These are phyloP conservation scores for Globisporangium alternatum DNA, from an alignment of 352 stramenopile genomes.

Conservation along the genomic window DNA sequence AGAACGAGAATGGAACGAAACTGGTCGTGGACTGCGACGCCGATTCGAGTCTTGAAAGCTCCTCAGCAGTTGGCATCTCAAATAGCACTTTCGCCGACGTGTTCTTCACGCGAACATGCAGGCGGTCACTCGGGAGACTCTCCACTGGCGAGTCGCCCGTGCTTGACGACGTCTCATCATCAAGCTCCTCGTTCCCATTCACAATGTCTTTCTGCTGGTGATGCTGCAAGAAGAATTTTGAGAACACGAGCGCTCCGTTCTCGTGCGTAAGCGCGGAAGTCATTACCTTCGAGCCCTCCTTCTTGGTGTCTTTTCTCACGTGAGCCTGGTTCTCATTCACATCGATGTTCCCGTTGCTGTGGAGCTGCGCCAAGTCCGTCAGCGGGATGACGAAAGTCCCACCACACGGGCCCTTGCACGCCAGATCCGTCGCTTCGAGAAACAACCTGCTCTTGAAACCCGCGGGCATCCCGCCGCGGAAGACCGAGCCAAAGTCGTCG, in stretches of 20 bases:
- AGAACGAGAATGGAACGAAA: conserved; percentile 52
- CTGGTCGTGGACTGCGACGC: conserved; percentile 21
- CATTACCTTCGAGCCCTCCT: conserved; percentile 4
- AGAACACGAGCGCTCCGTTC: conserved; percentile 54
- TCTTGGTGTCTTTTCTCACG: background rate
- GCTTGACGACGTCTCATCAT: conserved; percentile 3
- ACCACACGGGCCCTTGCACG: conserved; percentile 60
- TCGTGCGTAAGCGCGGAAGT: conserved; percentile 47
- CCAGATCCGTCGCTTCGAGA: conserved; percentile 54
- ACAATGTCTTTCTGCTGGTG: conserved; percentile 12
- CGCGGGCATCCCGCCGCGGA: conserved; percentile 50
- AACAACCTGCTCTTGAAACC: conserved; percentile 51
- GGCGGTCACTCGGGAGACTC: conserved; percentile 32
- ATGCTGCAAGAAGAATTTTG: conserved; percentile 41
- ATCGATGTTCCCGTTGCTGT: background rate
- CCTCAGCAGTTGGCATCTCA: conserved; percentile 39
- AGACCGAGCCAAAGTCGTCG: conserved; percentile 58
- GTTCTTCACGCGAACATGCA: conserved; percentile 64
- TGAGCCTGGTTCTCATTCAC: background rate
- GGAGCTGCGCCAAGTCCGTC: conserved; percentile 39
- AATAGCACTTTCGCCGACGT: conserved; percentile 57
- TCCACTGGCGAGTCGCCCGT: background rate
- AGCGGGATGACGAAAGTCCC: conserved; percentile 57
- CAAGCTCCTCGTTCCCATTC: conserved; percentile 5
- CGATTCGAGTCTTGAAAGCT: conserved; percentile 31